Base-by-base conservation (phyloP, 1,284 basidiomycete species). In the Ustilago nuda region DNA sequence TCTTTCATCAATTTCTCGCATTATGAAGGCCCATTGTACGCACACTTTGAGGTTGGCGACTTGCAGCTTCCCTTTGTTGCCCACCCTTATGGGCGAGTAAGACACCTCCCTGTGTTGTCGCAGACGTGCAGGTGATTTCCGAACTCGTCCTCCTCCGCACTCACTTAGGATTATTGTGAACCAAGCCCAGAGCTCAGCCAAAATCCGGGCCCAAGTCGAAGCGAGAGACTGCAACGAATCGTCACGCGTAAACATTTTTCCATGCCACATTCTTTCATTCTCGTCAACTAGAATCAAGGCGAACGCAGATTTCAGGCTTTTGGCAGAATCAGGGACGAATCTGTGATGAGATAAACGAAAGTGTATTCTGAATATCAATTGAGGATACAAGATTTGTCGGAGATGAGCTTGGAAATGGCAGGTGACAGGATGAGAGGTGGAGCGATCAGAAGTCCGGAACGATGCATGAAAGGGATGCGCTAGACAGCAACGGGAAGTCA, bases 61-160 rank as follows among this genome's bases (percentile, higher is more conserved):
- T 32, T 50, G 48, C 48, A 50, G 17, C 43, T 45, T 19, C 43
- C 43, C 43, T 45, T 41, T 45, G 43, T 45, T 15, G n/a, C 43
- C n/a, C 43, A 45, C 43, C 8, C n/a, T 45, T 19, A 19, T 45
- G n/a, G 43, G 23, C 48, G 27, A 50, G 11, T 7, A 50, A 7
- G 1, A 7, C 43, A 45, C 43, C 19, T 50, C 48, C 48, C 30
- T 32, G 27, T 50, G 48, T 50, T 50, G 23, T 30, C 17, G 8
- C 8, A 6, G 48, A 13, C 15, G 13, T 50, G 48, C 8, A 8
- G 11, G 27, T 8, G 27, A 27, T n/a, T 32, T 5, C n/a, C n/a
- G 48, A 32, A 23, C 27, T 19, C 43, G n/a, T 45, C 7, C 13
- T 6, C 17, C n/a, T 7, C 8, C 1, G 6, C 6, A n/a, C 11